Base-by-base conservation (phyloP, 176 grass and related monocot genomes). In the Carex scoparia region DNA sequence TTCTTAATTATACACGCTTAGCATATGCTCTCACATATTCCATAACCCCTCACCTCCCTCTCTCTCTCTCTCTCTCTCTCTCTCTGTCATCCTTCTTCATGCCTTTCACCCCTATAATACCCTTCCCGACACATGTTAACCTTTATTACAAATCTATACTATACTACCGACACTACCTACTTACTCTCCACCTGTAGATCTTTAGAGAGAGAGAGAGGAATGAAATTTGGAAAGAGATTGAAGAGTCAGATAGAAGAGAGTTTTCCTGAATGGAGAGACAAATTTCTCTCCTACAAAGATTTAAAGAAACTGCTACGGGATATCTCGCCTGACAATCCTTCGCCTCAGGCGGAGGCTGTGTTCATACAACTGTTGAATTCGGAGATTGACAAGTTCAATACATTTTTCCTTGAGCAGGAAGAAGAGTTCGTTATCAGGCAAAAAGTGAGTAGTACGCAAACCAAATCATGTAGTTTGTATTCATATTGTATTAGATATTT, bases 11-110 rank as follows among this genome's bases (percentile, higher is more conserved):
- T 83, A 79, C 88, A 88, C 71, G 14, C 87, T 87, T 69, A 83
- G 94, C 92, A 94, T 97, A 97, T 97, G 91, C 95, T 75, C 28
- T 18, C 64, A 90, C 86, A 97, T 94, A 98, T 94, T 93, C 91
- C 87, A 64, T 73, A 27, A 14, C 61, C 27, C 18, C 54, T 74
- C 79, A 65, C 37, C 31, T 28, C 16, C 59, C 72, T 27, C 70
- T 51, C 48, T 51, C 48, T 51, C 30, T 28, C 16, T 40, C 72
- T 27, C 70, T 51, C 48, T 51, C 48, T 51, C 61, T 78, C 76
- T 63, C 44, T 42, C 12, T 37, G 3, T 38, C 38, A 48, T 51
- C 7, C 38, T 57, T 78, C 74, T 56, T 33, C 46, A 58, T 79
- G 53, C 54, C 28, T 79, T 79, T 75, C 31, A 77, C 28, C 61